These are phyloP conservation scores for Venturia oleaginea DNA, from an alignment of 2,329 filamentous ascomycete species.

Conservation along the genomic window DNA sequence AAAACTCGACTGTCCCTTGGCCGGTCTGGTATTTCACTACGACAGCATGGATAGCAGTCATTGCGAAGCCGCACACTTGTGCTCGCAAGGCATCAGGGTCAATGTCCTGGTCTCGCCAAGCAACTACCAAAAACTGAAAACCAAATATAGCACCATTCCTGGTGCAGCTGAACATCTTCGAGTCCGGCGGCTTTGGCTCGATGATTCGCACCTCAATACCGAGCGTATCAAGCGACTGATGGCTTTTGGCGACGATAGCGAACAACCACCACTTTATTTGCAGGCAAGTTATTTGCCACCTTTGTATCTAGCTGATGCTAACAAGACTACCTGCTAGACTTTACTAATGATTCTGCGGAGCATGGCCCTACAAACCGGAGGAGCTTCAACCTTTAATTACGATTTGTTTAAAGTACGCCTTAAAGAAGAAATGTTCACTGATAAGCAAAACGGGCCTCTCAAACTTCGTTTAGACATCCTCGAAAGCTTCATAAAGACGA, in stretches of 20 bases:
- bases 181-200: conserved; percentile 1
- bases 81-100: conserved; percentile 39
- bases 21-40: conserved; percentile 51
- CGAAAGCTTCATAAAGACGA: conserved; percentile 49
- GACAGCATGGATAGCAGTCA: conserved; percentile 41
- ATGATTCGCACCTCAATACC: background rate
- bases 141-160: conserved; percentile 34
- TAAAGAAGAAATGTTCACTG: conserved; percentile 31
- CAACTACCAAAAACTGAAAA: conserved; percentile 34
- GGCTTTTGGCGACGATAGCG: conserved; percentile 4
- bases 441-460: conserved; percentile 46
- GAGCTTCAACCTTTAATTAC: conserved; percentile 40
- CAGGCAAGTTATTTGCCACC: background rate
- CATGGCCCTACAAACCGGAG: conserved; percentile 41
- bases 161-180: conserved; percentile 11
- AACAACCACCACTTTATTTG: conserved; percentile 41
- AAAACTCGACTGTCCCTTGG: conserved; percentile 42
- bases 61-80: conserved; percentile 50
- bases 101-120: conserved; percentile 43
- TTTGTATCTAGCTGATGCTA: background rate
- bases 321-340: background rate
- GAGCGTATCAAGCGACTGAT: conserved; percentile 11
- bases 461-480: conserved; percentile 52
- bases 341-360: conserved; percentile 34
- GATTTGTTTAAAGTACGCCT: conserved; percentile 35